These are phyloP conservation scores for Cadophora gregata DNA, from an alignment of 2,329 filamentous ascomycete species.

Conservation along the genomic window DNA sequence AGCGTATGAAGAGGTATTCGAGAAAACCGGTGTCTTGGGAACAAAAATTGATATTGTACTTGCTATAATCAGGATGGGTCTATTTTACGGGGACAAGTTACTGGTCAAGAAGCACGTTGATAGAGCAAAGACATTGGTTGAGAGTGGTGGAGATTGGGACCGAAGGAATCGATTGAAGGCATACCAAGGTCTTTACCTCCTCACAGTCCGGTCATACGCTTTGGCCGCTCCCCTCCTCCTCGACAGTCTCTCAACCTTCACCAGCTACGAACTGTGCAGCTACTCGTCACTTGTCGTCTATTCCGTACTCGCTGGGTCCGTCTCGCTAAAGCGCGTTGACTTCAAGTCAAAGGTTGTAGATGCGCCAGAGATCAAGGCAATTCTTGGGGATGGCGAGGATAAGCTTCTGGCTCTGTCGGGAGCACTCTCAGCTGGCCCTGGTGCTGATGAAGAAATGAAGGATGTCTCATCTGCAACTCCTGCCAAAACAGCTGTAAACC, in stretches of 20 bases:
- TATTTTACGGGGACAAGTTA: slow-evolving; percentile 94
- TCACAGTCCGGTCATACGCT: slow-evolving; percentile 91
- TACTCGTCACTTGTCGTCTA: slow-evolving; percentile 96
- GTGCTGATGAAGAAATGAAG: slow-evolving; percentile 78
- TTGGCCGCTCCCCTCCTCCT: slow-evolving; percentile 90
- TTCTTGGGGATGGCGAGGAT: slow-evolving; percentile 88
- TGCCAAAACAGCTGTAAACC: slow-evolving; percentile 80
- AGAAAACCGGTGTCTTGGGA: slow-evolving; percentile 96
- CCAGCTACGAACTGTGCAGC: slow-evolving; percentile 96
- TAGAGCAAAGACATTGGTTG: slow-evolving; percentile 86
- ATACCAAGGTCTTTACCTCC: slow-evolving; percentile 92
- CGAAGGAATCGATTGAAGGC: slow-evolving; percentile 97
- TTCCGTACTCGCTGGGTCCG: slow-evolving; percentile 90
- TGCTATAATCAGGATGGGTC: slow-evolving; percentile 91
- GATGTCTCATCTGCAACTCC: slow-evolving; percentile 62
- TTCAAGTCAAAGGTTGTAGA: slow-evolving; percentile 99
- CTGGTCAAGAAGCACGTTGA: slow-evolving; percentile 95
- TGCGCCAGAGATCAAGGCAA: slow-evolving; percentile 96
- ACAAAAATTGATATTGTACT: slow-evolving; percentile 97
- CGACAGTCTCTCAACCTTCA: slow-evolving; percentile 97
- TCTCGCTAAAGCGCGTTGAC: slow-evolving; percentile 94
- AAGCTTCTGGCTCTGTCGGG: slow-evolving; percentile 84
- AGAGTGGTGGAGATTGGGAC: slow-evolving; percentile 97
- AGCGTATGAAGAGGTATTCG: slow-evolving; percentile 89
- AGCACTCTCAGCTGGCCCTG: slow-evolving; percentile 79